phyloP scores from a whole-genome alignment of 805 yeast genomes.

The Yueomyces sp. region DNA sequence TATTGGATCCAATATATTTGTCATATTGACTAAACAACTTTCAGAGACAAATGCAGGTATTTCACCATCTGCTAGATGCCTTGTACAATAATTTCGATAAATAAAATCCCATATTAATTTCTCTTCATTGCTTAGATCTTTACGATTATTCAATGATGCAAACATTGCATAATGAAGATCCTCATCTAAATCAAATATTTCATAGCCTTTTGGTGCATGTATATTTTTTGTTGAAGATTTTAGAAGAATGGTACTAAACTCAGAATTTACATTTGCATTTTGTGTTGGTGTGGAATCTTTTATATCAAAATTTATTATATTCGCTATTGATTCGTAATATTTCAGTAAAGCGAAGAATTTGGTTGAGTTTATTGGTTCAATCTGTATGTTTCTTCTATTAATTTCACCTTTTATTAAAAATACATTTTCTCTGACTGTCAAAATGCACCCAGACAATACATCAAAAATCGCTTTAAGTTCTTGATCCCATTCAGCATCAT shows the following conservation, averaged over 20 bases:
- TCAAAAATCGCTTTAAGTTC: background rate
- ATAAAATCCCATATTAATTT: conserved; percentile 20
- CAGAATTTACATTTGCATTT: background rate
- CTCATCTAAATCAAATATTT: conserved; percentile 17
- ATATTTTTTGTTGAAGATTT: background rate
- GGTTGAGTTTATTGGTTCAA: conserved; percentile 8
- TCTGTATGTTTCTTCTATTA: conserved; percentile 7
- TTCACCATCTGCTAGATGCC: conserved; percentile 19
- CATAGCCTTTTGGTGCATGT: background rate
- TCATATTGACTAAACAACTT: conserved; percentile 6
- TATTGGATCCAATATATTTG: conserved; percentile 16
- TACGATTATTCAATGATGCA: conserved; percentile 16
- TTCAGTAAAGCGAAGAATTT: conserved; percentile 14
- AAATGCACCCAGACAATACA: background rate
- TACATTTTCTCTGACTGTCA: conserved; percentile 8
- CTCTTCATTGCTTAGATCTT: conserved; percentile 5
- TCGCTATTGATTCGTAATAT: conserved; percentile 9
- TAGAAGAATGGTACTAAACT: no score
- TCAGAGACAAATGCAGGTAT: conserved; percentile 12
- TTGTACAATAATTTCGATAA: conserved; percentile 18
- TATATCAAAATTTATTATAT: no score
- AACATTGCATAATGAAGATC: conserved; percentile 17
- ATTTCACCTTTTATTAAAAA: conserved; percentile 12
- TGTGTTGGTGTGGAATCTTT: background rate
- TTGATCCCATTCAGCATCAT: background rate